Evolutionary conservation across 148 eudicot genomes (phyloP).

Genomic region (Nyssa sinensis): DNA sequence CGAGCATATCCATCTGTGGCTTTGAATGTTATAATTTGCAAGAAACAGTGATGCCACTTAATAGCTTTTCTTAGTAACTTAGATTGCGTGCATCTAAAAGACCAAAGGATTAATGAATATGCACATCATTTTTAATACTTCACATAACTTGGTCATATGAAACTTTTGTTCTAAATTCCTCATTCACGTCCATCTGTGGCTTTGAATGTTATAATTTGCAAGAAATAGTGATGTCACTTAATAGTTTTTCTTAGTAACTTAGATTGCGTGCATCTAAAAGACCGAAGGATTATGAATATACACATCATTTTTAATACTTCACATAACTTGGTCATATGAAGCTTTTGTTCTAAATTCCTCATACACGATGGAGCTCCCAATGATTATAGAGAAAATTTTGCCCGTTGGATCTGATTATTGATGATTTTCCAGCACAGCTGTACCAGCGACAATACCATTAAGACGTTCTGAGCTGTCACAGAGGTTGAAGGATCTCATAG

Average conservation of each 20-base stretch:
- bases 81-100: not conserved
- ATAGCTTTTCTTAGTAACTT: not conserved
- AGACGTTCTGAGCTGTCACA: constrained; percentile 51
- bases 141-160: not conserved
- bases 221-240: no score
- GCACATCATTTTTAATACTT: not conserved
- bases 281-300: no score
- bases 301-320: not conserved
- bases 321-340: not conserved
- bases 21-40: no score
- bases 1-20: no score
- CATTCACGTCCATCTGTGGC: no score
- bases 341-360: not conserved
- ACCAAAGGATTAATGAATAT: no score
- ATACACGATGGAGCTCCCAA: not conserved
- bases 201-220: no score
- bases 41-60: no score
- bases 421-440: constrained; percentile 57
- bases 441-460: constrained; percentile 69
- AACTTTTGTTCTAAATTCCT: not conserved
- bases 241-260: not conserved
- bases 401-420: constrained; percentile 29
- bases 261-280: not conserved
- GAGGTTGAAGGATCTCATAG: constrained; percentile 61
- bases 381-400: not conserved